These are phyloP conservation scores for Eucalyptus paniculata DNA, from an alignment of 345 rosid species.

Conservation along the genomic window DNA sequence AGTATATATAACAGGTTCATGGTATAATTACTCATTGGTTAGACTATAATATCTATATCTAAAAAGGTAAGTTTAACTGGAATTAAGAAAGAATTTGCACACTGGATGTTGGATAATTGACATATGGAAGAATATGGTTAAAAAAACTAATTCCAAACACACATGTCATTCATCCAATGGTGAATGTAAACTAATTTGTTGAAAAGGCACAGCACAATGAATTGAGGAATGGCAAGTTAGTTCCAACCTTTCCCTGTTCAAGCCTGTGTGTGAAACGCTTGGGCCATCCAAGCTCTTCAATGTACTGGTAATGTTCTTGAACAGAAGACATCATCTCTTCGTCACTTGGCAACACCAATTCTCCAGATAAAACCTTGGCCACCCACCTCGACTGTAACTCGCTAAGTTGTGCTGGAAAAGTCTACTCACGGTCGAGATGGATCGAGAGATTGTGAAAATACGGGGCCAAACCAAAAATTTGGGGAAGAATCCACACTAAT, in stretches of 20 bases:
- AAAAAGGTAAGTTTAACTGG: neutral
- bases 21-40: too few species aligned
- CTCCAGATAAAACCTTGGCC: constrained; percentile 4
- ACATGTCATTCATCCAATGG: neutral
- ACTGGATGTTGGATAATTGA: neutral
- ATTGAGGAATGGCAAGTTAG: neutral
- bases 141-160: neutral
- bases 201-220: neutral
- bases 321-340: constrained; percentile 4
- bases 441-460: neutral
- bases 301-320: neutral
- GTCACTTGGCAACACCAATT: neutral
- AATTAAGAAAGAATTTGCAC: neutral
- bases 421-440: neutral
- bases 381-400: constrained; percentile 13
- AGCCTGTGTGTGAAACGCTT: neutral
- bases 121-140: neutral
- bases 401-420: neutral
- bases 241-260: neutral
- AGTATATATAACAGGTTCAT: neutral
- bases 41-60: too few species aligned
- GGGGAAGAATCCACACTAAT: neutral
- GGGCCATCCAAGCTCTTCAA: neutral
- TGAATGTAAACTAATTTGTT: neutral
- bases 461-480: neutral